Evolutionary conservation across 2,329 filamentous ascomycete genomes (phyloP), one percentile per base, ranked within the genome.

Genomic region (Penicillium decumbens): DNA sequence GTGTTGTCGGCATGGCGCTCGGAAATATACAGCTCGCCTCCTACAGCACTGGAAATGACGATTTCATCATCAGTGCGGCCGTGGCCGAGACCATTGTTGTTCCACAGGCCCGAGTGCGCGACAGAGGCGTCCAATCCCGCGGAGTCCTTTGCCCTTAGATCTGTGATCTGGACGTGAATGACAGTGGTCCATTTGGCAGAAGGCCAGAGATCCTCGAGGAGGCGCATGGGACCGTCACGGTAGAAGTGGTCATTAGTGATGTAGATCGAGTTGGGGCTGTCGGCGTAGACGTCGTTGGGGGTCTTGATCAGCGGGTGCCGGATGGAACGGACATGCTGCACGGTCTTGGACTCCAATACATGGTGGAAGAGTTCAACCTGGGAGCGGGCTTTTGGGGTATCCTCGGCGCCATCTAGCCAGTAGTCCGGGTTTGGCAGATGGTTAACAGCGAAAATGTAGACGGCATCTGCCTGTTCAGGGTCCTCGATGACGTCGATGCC

Each of bases 401-500:
- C 65, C 4, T 54, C 50, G 3, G 52, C 55, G 6, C 13, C 28
- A 7, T 33, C 15, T 8, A 23, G 20, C 58, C 15, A 60, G 20
- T 72, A 74, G 0, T 70, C 69, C 0, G 72, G 70, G 48, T 82
- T 77, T 0, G 80, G 77, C 1, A 78, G 56, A 47, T 85, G 82
- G 55, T 85, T 85, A 43, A 85, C 64, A 0, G 78, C 81, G 46
- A 80, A 80, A 40, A 85, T 78, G 55, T 81, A 84, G 5, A 84
- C 76, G 0, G 77, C 62, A 20, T 70, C 60, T 8, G 65, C 30
- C 2, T 58, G 58, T 2, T 72, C 58, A 0, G 73, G 75, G 52
- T 83, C 79, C 3, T 70, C 62, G n/a, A 81, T 72, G 6, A 85
- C 71, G 50, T 82, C 80, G 52, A 85, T 80, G 1, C 82, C 82